A percentile compares a stretch with the other conserved stretches of the same genome.
phyloP scores from a whole-genome alignment of 1,139 yeast species.

The Saccharomyces hybrid region DNA sequence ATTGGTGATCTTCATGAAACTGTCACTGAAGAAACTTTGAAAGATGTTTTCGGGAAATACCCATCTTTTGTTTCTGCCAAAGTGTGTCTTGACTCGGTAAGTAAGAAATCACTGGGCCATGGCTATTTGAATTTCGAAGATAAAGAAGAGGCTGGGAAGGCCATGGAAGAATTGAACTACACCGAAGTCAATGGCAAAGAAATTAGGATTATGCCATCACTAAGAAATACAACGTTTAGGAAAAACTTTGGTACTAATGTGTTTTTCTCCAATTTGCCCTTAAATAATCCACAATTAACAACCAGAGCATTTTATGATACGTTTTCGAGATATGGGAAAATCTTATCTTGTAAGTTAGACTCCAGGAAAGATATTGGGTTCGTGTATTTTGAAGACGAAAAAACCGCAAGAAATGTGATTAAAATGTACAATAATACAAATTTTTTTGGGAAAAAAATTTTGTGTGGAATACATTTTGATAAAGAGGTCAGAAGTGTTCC shows the following conservation, averaged over 20 bases:
- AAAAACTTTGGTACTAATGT: slow-evolving; percentile 29
- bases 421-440: slow-evolving; percentile 30
- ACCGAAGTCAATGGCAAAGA: slow-evolving; percentile 36
- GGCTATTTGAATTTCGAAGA: slow-evolving; percentile 44
- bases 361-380: slow-evolving; percentile 39
- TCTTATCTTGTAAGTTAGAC: slow-evolving; percentile 42
- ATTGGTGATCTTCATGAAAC: slow-evolving; percentile 41
- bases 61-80: slow-evolving; percentile 41
- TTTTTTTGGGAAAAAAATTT: slow-evolving; percentile 29
- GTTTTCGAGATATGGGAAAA: slow-evolving; percentile 37
- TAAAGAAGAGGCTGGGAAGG: slow-evolving; percentile 35
- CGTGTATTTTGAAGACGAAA: slow-evolving; percentile 38
- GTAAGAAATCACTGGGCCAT: slow-evolving; percentile 41
- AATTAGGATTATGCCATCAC: slow-evolving; percentile 46
- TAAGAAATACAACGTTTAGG: slow-evolving; percentile 31
- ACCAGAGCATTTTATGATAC: slow-evolving; percentile 40
- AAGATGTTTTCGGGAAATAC: slow-evolving; percentile 32
- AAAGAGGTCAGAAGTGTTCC: slow-evolving; percentile 33
- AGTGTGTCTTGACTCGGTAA: slow-evolving; percentile 37
- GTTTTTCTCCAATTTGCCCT: slow-evolving; percentile 31
- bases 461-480: slow-evolving; percentile 38
- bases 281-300: slow-evolving; percentile 29
- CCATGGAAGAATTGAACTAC: slow-evolving; percentile 41
- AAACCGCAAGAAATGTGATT: slow-evolving; percentile 37
- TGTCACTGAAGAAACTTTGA: slow-evolving; percentile 37